Conservation (phyloP, 1,284 basidiomycete species). For the Microbotryum violaceum region DNA sequence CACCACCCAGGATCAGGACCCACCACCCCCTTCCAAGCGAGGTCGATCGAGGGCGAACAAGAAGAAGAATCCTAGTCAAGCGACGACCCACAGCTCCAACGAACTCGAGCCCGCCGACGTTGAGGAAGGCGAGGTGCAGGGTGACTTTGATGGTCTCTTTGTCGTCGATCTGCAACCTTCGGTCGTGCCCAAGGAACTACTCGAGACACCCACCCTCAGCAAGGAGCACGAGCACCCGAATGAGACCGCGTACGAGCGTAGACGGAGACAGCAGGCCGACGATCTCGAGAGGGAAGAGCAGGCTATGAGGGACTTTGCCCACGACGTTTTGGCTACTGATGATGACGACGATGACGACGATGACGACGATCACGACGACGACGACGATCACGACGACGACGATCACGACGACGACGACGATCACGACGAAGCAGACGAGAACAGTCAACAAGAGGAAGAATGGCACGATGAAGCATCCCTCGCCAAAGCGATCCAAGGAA, state of each 20-base stretch:
- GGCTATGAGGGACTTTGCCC: slow-evolving; percentile 8
- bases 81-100: no score
- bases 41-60: no score
- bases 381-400: background rate
- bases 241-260: background rate
- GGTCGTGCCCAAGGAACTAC: slow-evolving; percentile 7
- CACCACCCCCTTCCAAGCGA: no score
- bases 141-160: slow-evolving; percentile 24
- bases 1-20: no score
- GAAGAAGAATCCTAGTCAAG: no score
- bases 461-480: slow-evolving; percentile 23
- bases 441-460: slow-evolving; percentile 5
- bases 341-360: background rate
- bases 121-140: slow-evolving; percentile 27
- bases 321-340: slow-evolving; percentile 6
- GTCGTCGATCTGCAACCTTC: slow-evolving; percentile 27
- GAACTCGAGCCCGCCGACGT: background rate
- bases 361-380: background rate
- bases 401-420: background rate
- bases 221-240: background rate
- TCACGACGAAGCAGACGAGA: slow-evolving; percentile 8
- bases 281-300: slow-evolving; percentile 3
- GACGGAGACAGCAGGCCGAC: background rate
- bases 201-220: background rate
- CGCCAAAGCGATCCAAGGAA: slow-evolving; percentile 24